A percentile compares a stretch with the other conserved stretches of the same genome.
Evolutionary conservation across 345 rosid genomes (phyloP).

Genomic region (Angophora floribunda): DNA sequence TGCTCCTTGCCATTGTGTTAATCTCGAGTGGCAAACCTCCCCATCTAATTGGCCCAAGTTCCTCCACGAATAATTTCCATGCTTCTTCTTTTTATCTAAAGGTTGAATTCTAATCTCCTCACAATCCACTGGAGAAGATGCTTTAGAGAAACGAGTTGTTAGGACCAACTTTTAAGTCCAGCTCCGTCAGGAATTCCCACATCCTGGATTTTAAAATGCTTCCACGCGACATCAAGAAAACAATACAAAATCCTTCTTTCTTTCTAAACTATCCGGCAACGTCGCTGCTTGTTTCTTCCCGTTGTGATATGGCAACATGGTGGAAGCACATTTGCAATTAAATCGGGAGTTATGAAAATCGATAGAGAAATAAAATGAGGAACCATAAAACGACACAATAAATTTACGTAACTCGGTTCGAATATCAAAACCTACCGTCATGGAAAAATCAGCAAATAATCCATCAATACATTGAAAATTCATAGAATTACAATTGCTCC

Average conservation of each 20-base stretch:
- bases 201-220: neutral
- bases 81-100: neutral
- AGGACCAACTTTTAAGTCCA: neutral
- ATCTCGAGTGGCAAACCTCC: constrained; percentile 9
- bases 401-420: too few species aligned
- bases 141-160: neutral
- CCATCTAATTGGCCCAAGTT: neutral
- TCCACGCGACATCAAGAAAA: neutral
- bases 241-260: neutral
- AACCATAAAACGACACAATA: too few species aligned
- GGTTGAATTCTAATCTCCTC: neutral
- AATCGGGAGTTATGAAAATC: too few species aligned
- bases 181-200: neutral
- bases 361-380: too few species aligned
- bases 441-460: too few species aligned
- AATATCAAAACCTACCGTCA: too few species aligned
- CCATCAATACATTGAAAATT: too few species aligned
- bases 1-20: neutral
- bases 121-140: neutral
- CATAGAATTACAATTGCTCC: too few species aligned
- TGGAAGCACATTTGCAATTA: too few species aligned
- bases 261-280: too few species aligned
- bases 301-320: too few species aligned
- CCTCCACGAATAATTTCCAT: neutral
- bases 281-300: too few species aligned